phyloP scores from a whole-genome alignment of 2,329 filamentous ascomycete species.

The Esteya vermicola region DNA sequence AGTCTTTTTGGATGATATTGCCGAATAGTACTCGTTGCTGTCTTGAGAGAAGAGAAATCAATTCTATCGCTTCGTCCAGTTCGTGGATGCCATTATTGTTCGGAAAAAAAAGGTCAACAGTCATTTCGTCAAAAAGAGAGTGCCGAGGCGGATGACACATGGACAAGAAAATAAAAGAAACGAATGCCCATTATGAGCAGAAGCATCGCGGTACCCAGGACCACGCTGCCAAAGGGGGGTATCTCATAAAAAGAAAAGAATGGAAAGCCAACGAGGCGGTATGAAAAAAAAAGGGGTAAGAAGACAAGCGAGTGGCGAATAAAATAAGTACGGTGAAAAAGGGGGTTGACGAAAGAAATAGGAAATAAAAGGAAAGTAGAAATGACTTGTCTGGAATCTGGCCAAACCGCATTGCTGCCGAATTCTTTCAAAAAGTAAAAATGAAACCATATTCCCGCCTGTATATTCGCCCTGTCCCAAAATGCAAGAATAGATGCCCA shows the following conservation, averaged over 20 bases:
- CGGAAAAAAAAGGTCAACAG: constrained; percentile 8
- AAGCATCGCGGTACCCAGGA: not conserved
- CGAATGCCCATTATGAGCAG: not conserved
- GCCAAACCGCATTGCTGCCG: constrained; percentile 10
- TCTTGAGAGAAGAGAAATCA: constrained; percentile 1
- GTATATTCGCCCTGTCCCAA: constrained; percentile 35
- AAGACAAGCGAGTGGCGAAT: constrained; percentile 11
- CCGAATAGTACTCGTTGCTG: not conserved
- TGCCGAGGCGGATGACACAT: constrained; percentile 10
- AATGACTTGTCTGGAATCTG: constrained; percentile 5
- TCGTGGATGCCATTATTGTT: constrained; percentile 5
- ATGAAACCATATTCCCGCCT: constrained; percentile 27
- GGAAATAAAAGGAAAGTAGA: constrained; percentile 5
- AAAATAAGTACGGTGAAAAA: constrained; percentile 6
- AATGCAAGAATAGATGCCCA: constrained; percentile 39
- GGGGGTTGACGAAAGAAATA: constrained; percentile 13
- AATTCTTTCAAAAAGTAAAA: constrained; percentile 12
- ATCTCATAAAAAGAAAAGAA: constrained; percentile 10
- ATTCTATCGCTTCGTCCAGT: constrained; percentile 30
- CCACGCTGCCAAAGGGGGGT: constrained; percentile 5
- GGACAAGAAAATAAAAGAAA: constrained; percentile 12
- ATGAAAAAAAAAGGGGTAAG: constrained; percentile 16
- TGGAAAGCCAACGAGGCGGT: not conserved
- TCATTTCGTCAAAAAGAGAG: constrained; percentile 6
- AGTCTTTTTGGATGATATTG: not conserved